These are phyloP conservation scores for Citrullus amarus DNA, from an alignment of 306 rosid genomes.

Conservation along the genomic window DNA sequence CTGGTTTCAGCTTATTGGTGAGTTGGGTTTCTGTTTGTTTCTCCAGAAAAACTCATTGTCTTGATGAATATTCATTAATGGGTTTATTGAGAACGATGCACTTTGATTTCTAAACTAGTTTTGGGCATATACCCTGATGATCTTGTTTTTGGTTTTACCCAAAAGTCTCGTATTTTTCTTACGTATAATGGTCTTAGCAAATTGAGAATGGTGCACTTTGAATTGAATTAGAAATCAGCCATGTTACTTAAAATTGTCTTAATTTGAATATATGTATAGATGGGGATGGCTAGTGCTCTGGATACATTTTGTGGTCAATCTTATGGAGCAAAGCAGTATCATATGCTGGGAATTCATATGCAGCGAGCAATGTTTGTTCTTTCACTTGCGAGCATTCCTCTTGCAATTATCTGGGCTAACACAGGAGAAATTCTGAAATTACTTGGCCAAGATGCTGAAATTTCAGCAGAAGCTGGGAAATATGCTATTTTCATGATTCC, in stretches of 20 bases:
- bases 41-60: background rate
- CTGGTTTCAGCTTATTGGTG: slow-evolving; percentile 66
- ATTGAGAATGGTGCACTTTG: too few species aligned
- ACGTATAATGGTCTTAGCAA: too few species aligned
- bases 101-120: background rate
- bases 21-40: slow-evolving; percentile 12
- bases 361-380: slow-evolving; percentile 52
- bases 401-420: slow-evolving; percentile 38
- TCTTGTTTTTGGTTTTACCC: too few species aligned
- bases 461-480: slow-evolving; percentile 40
- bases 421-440: slow-evolving; percentile 28
- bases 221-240: background rate
- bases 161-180: too few species aligned
- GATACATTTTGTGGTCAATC: slow-evolving; percentile 83
- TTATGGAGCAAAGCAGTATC: slow-evolving; percentile 57
- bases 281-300: slow-evolving; percentile 63
- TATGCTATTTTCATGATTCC: slow-evolving; percentile 54
- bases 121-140: too few species aligned
- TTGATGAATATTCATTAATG: background rate
- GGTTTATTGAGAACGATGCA: background rate
- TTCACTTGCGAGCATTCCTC: slow-evolving; percentile 28
- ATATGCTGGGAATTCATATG: slow-evolving; percentile 47
- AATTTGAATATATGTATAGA: slow-evolving; percentile 12
- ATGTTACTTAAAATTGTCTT: background rate
- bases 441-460: slow-evolving; percentile 38